These are phyloP conservation scores for Tuber calosporum DNA, from an alignment of 495 filamentous ascomycete species.

Conservation along the genomic window DNA sequence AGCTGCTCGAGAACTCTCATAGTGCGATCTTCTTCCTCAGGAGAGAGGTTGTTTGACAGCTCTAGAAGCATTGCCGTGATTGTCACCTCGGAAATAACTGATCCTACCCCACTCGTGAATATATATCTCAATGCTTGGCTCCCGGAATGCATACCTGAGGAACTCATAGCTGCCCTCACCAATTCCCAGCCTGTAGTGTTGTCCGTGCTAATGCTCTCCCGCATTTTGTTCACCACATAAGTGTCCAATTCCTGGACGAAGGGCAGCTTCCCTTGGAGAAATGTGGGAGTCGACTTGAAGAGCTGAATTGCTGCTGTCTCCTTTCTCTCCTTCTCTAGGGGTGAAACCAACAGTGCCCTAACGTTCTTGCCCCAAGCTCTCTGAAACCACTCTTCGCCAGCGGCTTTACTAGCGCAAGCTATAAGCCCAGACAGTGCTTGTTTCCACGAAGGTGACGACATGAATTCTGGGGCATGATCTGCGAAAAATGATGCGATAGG, in stretches of 20 bases:
- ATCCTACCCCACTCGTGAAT: not conserved
- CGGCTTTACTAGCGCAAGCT: conserved; percentile 21
- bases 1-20: conserved; percentile 45
- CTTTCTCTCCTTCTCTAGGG: conserved; percentile 22
- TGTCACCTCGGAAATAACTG: conserved; percentile 16
- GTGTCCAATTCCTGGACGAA: conserved; percentile 23
- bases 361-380: conserved; percentile 23
- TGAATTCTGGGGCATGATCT: conserved; percentile 12
- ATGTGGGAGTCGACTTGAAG: conserved; percentile 11
- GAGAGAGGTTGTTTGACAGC: conserved; percentile 46
- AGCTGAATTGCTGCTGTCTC: conserved; percentile 23
- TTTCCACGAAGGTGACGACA: conserved; percentile 21
- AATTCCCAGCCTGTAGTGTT: conserved; percentile 37
- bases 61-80: conserved; percentile 43
- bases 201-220: conserved; percentile 30
- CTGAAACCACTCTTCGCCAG: conserved; percentile 15
- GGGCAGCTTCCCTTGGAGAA: conserved; percentile 20
- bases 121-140: not conserved
- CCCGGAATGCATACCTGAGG: conserved; percentile 34
- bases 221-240: conserved; percentile 32
- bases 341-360: conserved; percentile 24
- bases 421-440: conserved; percentile 25
- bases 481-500: conserved; percentile 21
- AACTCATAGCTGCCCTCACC: conserved; percentile 46
- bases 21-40: conserved; percentile 42